These are phyloP conservation scores for Microbotryum silenes-acaulis DNA, from an alignment of 1,284 basidiomycete species.

Conservation along the genomic window DNA sequence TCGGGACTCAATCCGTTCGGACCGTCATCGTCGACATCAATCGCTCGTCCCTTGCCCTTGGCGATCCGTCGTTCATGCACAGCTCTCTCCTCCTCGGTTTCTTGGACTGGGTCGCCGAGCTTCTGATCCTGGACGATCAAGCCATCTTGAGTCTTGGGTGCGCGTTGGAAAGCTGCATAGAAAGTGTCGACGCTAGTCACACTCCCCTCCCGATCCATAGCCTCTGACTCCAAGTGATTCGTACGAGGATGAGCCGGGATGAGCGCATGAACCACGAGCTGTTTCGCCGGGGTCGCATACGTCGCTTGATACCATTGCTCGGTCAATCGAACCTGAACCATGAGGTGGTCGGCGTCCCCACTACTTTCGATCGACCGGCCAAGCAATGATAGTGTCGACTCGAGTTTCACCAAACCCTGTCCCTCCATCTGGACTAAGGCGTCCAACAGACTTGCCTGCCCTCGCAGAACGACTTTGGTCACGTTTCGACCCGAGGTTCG, in stretches of 20 bases:
- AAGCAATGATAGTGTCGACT: not conserved
- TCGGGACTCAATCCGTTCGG: not conserved
- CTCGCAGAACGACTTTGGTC: not conserved
- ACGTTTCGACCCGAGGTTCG: not conserved
- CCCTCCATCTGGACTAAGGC: slow-evolving; percentile 6
- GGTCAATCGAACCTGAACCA: slow-evolving; percentile 4
- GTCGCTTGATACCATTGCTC: not conserved
- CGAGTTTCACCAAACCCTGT: not conserved
- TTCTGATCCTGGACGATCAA: not conserved
- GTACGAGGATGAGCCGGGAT: slow-evolving; percentile 1
- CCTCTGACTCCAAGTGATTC: too few species aligned
- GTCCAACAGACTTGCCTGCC: slow-evolving; percentile 22
- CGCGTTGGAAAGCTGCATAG: slow-evolving; percentile 17
- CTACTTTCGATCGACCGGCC: not conserved
- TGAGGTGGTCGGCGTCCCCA: not conserved
- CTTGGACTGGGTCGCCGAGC: not conserved
- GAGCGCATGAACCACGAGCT: slow-evolving; percentile 18
- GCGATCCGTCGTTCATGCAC: slow-evolving; percentile 2
- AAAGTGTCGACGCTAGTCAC: slow-evolving; percentile 18
- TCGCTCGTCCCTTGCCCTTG: slow-evolving; percentile 27
- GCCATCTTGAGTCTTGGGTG: slow-evolving; percentile 13
- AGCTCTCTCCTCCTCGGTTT: slow-evolving; percentile 6
- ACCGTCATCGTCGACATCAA: not conserved
- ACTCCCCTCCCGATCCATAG: too few species aligned
- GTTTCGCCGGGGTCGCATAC: slow-evolving; percentile 7